Evolutionary conservation across 352 stramenopile genomes (phyloP), one percentile per base, ranked within the genome.

Genomic region (Phytophthora pini): DNA sequence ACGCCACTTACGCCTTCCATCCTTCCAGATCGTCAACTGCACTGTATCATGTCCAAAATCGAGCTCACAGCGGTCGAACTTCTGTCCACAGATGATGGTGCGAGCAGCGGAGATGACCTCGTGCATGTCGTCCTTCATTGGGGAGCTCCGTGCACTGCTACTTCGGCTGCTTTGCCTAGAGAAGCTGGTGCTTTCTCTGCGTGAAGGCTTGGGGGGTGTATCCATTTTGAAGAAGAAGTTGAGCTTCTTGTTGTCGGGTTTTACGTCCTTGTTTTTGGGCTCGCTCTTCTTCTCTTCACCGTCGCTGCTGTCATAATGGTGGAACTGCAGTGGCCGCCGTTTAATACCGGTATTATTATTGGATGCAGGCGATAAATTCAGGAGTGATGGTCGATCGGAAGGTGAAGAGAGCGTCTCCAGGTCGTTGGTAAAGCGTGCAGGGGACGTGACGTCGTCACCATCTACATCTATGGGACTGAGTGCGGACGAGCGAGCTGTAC

Each of bases 41-140:
- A 87, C 61, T 20, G 53, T 58, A 26, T 72, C 50, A 6, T 44
- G 39, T 6, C 31, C 26, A 38, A 87, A 84, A 1, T 61, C 31
- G 2, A 87, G 48, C 38, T 83, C 70, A 54, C 78, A 82, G 24
- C 71, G 60, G 11, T 77, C 74, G 52, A 70, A 87, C 26, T 60
- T 67, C 39, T 80, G 57, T 12, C 74, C 66, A 34, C 78, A 82
- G 22, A 87, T 72, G 54, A 49, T 74, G 15, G 78, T 65, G 12
- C 72, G 60, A 5, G 72, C 31, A 29, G 77, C 74, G 15, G 40
- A 72, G 4, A 85, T 68, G 4, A 65, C 29, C 9, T 55, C 65
- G 9, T 36, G 53, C 13, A 49, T 44, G n/a, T 67, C 46, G 12
- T 65, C 62, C 20, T 41, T 29, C 27, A 11, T 27, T 15, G 29